Evolutionary conservation across 805 yeast species (phyloP).

Genomic region (Tetrapisispora fleetii): DNA sequence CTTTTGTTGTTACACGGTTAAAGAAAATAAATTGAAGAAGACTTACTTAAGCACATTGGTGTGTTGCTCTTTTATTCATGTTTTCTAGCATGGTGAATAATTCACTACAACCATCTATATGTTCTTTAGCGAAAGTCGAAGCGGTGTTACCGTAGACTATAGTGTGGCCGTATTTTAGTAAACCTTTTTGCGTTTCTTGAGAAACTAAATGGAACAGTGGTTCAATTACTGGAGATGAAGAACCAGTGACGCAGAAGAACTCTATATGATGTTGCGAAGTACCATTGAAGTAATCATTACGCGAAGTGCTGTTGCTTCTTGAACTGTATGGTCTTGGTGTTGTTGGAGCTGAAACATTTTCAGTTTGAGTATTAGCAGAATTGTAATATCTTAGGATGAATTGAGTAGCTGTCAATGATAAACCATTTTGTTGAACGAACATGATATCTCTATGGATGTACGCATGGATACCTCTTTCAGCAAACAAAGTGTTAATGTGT

Average conservation of each 20-base stretch:
- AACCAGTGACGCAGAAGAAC: constrained; percentile 51
- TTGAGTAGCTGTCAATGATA: constrained; percentile 46
- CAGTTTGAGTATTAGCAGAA: constrained; percentile 15
- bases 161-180: constrained; percentile 42
- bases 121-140: constrained; percentile 51
- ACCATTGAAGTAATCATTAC: neutral
- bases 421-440: constrained; percentile 57
- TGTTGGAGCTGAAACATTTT: constrained; percentile 20
- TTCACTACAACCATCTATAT: constrained; percentile 62
- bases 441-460: constrained; percentile 59
- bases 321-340: constrained; percentile 10
- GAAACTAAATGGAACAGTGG: constrained; percentile 49
- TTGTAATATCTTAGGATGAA: constrained; percentile 38
- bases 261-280: constrained; percentile 25
- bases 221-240: constrained; percentile 60
- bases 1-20: too few species aligned
- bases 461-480: constrained; percentile 63
- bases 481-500: constrained; percentile 69
- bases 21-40: too few species aligned
- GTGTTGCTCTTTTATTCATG: constrained; percentile 4
- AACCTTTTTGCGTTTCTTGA: constrained; percentile 29
- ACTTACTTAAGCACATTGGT: neutral
- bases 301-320: constrained; percentile 1
- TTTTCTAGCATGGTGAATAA: constrained; percentile 41
- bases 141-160: constrained; percentile 48